Percentiles rank a stretch among this genome's conserved stretches.
Evolutionary conservation across 768 basidiomycete species (phyloP).

Genomic region (Tulasnella calospora): DNA sequence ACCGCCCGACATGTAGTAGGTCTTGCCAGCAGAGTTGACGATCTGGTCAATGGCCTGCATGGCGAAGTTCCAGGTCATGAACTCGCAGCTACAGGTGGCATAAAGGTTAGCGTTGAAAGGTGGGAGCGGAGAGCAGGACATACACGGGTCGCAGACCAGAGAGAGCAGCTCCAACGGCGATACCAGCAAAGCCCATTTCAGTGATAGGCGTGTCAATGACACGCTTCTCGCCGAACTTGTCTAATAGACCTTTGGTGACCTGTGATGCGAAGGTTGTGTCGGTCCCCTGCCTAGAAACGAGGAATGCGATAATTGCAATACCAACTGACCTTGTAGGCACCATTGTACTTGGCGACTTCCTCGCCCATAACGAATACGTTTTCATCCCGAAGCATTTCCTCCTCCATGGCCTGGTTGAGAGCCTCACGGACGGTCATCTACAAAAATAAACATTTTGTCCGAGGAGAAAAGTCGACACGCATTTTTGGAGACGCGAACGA

Average conservation of each 20-base stretch:
- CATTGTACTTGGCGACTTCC: constrained; percentile 97
- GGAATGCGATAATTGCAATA: background rate
- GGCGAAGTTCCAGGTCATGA: constrained; percentile 99
- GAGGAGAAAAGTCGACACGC: background rate
- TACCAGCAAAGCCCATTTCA: constrained; percentile 97
- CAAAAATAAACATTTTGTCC: background rate
- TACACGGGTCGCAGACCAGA: constrained; percentile 92
- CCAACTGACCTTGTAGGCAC: constrained; percentile 80
- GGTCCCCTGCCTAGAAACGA: background rate
- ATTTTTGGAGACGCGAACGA: background rate
- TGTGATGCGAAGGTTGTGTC: constrained; percentile 35
- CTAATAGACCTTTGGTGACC: constrained; percentile 97
- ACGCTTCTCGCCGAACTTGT: constrained; percentile 98
- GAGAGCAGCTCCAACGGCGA: constrained; percentile 91
- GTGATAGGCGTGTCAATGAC: constrained; percentile 97
- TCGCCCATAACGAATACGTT: constrained; percentile 93
- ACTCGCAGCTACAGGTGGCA: constrained; percentile 70
- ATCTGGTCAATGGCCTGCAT: constrained; percentile 99
- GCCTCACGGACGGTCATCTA: constrained; percentile 99
- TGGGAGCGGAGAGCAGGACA: constrained; percentile 33
- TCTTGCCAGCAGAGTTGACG: constrained; percentile 99
- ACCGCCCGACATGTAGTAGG: constrained; percentile 99
- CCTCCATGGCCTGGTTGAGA: constrained; percentile 96
- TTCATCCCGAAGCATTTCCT: constrained; percentile 97
- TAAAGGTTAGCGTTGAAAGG: background rate